Conservation (phyloP, 1,284 basidiomycete species). For the Cronartium quercuum region DNA sequence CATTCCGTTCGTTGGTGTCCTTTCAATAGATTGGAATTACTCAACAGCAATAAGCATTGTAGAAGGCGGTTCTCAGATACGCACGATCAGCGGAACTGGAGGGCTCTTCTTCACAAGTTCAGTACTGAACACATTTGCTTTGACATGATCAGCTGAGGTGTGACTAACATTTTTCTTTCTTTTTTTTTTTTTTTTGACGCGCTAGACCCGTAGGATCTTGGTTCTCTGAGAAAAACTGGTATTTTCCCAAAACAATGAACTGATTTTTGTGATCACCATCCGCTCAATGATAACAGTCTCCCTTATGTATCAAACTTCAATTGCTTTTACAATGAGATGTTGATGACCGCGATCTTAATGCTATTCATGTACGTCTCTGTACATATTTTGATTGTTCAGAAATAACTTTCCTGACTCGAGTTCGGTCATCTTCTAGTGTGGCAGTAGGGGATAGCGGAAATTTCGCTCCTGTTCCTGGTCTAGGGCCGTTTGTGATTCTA, state of each 20-base stretch:
- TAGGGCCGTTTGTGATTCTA: constrained; percentile 34
- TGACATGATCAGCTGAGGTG: no score
- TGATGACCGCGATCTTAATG: constrained; percentile 37
- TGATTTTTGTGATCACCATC: neutral
- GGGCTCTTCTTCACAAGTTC: constrained; percentile 36
- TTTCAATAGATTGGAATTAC: constrained; percentile 31
- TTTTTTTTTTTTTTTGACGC: neutral
- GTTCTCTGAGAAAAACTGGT: neutral
- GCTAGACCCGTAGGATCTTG: constrained; percentile 28
- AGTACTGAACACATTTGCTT: no score
- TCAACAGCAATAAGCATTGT: constrained; percentile 20
- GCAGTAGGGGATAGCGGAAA: constrained; percentile 36
- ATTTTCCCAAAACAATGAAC: neutral
- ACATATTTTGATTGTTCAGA: neutral
- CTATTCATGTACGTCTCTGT: constrained; percentile 23
- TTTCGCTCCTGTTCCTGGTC: constrained; percentile 12
- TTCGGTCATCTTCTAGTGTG: neutral
- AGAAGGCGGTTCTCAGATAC: constrained; percentile 10
- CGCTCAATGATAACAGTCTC: neutral
- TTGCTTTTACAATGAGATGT: constrained; percentile 36
- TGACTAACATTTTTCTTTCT: no score
- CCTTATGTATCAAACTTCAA: constrained; percentile 31
- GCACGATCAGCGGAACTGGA: constrained; percentile 26
- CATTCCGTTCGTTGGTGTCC: neutral
- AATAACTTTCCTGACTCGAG: neutral